phyloP scores from a whole-genome alignment of 129 eudicot genomes.

The Pittosporum tobira region DNA sequence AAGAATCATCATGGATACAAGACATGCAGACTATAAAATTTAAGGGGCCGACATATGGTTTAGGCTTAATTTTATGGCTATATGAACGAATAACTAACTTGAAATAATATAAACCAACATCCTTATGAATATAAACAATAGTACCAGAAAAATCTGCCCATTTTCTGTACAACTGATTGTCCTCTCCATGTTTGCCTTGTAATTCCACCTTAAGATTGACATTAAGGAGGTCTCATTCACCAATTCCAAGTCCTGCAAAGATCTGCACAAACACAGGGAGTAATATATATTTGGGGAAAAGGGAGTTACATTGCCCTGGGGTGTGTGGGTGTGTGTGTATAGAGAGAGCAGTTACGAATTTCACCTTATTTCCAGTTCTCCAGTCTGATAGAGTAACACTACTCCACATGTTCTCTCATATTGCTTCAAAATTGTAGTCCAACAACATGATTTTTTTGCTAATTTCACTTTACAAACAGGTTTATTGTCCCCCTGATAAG shows the following conservation, averaged over 20 bases:
- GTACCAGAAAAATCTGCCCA: constrained; percentile 72
- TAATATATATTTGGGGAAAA: constrained; percentile 1
- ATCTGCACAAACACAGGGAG: constrained; percentile 41
- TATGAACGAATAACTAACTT: background rate
- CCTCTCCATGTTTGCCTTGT: constrained; percentile 73
- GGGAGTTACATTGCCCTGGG: constrained; percentile 5
- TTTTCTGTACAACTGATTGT: constrained; percentile 53
- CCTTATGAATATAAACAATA: background rate
- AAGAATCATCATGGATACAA: background rate
- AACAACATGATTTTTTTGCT: constrained; percentile 61
- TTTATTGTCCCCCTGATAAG: constrained; percentile 57
- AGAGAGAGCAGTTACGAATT: background rate
- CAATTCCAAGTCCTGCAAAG: constrained; percentile 67
- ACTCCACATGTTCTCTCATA: constrained; percentile 50
- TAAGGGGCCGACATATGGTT: background rate
- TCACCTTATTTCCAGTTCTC: constrained; percentile 82
- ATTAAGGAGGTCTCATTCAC: constrained; percentile 50
- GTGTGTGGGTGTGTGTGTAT: background rate
- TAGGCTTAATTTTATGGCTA: background rate
- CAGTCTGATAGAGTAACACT: constrained; percentile 58
- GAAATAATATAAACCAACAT: background rate
- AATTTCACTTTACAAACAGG: constrained; percentile 57
- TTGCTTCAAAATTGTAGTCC: constrained; percentile 59
- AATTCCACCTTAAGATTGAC: constrained; percentile 74
- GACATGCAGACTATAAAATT: background rate